Percentiles rank a stretch among this genome's conserved stretches.
These are phyloP conservation scores for Pseudocercospora fijiensis DNA, from an alignment of 2,329 filamentous ascomycete genomes.

Conservation along the genomic window DNA sequence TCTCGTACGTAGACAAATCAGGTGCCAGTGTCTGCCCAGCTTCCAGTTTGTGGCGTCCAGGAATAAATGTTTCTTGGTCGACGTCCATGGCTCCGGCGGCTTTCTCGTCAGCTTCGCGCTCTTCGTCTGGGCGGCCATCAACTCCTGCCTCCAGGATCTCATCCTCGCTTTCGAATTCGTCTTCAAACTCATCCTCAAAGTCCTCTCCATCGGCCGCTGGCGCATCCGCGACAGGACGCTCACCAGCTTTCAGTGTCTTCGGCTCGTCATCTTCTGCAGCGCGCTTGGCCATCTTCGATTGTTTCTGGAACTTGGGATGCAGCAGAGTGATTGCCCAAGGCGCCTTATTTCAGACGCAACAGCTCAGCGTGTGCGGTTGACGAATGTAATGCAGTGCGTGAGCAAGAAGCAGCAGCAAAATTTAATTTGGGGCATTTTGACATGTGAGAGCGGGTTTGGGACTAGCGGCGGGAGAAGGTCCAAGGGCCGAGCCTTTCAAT, in stretches of 20 bases:
- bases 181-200: conserved; percentile 94
- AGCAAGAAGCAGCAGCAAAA: neutral
- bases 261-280: conserved; percentile 53
- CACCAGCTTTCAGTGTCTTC: conserved; percentile 61
- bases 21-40: conserved; percentile 88
- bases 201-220: conserved; percentile 61
- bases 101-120: conserved; percentile 85
- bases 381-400: neutral
- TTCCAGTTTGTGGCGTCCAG: conserved; percentile 86
- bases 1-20: conserved; percentile 92
- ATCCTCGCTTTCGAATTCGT: conserved; percentile 86
- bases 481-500: neutral
- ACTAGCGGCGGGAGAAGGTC: neutral
- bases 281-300: conserved; percentile 58
- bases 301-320: conserved; percentile 28
- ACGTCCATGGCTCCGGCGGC: conserved; percentile 81
- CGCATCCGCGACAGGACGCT: conserved; percentile 54
- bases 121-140: conserved; percentile 86
- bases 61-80: conserved; percentile 92
- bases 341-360: conserved; percentile 28
- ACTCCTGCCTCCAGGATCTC: conserved; percentile 90
- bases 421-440: neutral
- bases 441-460: neutral
- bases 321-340: conserved; percentile 31
- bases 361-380: conserved; percentile 22